Evolutionary conservation across 2,329 filamentous ascomycete species (phyloP).

Genomic region (Chrysosphaeria jannelii): DNA sequence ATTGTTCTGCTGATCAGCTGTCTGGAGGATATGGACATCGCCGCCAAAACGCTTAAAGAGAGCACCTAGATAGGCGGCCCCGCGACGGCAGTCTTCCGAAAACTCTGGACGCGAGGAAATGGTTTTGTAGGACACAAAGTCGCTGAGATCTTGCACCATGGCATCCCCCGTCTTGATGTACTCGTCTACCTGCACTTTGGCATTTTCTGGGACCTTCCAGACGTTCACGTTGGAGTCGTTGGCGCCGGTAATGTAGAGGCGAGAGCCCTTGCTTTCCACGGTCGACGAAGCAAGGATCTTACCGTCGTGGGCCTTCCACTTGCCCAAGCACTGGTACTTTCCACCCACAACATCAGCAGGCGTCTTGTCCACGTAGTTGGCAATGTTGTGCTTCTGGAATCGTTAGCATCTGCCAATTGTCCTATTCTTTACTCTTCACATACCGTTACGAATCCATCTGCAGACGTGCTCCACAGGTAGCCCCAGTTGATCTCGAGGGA

Average conservation of each 20-base stretch:
- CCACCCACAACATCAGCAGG: conserved; percentile 24
- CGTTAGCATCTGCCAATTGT: too few relatives aligned
- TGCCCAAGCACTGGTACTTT: conserved; percentile 9
- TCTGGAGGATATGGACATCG: conserved; percentile 67
- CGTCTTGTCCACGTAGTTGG: conserved; percentile 25
- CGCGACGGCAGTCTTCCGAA: conserved; percentile 71
- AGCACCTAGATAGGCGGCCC: conserved; percentile 67
- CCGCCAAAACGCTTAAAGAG: conserved; percentile 83
- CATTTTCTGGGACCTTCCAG: conserved; percentile 50
- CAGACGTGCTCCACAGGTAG: conserved; percentile 62
- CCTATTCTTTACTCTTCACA: too few relatives aligned
- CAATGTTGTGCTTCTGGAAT: conserved; percentile 37
- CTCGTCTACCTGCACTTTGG: conserved; percentile 10
- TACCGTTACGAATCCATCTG: conserved; percentile 65
- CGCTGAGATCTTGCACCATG: conserved; percentile 40
- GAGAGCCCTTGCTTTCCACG: conserved; percentile 34
- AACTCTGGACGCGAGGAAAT: conserved; percentile 68
- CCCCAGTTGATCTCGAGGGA: conserved; percentile 64
- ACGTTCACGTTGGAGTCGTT: conserved; percentile 75
- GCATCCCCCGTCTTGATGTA: conserved; percentile 20
- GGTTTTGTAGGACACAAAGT: conserved; percentile 78
- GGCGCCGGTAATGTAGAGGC: conserved; percentile 80
- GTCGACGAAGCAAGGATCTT: conserved; percentile 65
- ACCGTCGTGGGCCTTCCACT: conserved; percentile 39
- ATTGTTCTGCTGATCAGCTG: conserved; percentile 43